Percentiles rank a stretch among this genome's conserved stretches.
phyloP scores from a whole-genome alignment of 2,329 filamentous ascomycete genomes.

The Penicillium sp. region DNA sequence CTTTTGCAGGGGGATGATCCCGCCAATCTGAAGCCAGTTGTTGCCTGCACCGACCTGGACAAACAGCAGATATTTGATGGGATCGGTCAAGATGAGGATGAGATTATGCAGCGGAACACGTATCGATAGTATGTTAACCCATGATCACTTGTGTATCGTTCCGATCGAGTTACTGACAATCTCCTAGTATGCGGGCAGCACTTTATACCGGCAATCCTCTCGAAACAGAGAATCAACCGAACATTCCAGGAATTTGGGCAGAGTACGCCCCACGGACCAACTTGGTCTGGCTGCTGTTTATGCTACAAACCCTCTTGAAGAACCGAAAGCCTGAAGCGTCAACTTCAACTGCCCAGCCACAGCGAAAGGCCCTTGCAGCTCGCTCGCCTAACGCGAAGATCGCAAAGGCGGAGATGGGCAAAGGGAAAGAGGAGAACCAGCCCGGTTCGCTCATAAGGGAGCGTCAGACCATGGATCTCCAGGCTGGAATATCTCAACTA shows the following conservation, averaged over 20 bases:
- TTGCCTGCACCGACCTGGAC: constrained; percentile 41
- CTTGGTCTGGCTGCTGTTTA: constrained; percentile 60
- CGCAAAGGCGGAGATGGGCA: constrained; percentile 3
- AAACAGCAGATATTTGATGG: constrained; percentile 45
- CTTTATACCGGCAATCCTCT: constrained; percentile 47
- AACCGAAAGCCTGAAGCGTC: constrained; percentile 29
- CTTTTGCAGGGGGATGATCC: constrained; percentile 34
- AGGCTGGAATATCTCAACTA: constrained; percentile 22
- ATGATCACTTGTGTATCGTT: not conserved
- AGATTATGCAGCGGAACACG: constrained; percentile 40
- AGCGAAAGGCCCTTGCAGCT: constrained; percentile 31
- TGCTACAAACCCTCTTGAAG: constrained; percentile 55
- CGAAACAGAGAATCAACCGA: constrained; percentile 32
- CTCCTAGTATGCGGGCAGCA: constrained; percentile 38
- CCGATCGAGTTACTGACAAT: not conserved
- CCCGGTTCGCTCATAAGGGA: constrained; percentile 4
- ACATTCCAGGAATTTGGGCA: constrained; percentile 48
- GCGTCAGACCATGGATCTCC: constrained; percentile 12
- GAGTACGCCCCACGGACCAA: constrained; percentile 59
- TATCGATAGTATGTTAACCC: constrained; percentile 39
- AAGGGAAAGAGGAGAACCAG: constrained; percentile 1
- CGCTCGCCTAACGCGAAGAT: constrained; percentile 33
- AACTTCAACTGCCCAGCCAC: constrained; percentile 5
- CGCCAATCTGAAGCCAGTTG: constrained; percentile 27
- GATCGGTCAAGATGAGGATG: constrained; percentile 42